Base-by-base conservation (phyloP, 495 filamentous ascomycete genomes). In the Talaromyces nanjingensis region DNA sequence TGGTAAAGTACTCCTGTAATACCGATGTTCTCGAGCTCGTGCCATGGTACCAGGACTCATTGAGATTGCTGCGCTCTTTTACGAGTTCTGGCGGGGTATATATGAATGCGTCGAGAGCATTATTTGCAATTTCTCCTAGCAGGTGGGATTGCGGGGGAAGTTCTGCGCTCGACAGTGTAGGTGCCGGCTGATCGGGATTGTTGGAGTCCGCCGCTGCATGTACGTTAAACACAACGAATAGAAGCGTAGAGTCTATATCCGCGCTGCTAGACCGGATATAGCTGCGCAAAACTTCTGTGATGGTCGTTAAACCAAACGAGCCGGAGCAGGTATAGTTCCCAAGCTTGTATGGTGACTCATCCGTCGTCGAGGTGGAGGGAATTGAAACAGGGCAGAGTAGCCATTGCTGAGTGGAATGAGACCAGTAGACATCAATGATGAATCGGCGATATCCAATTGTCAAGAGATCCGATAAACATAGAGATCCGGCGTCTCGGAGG, bases 371-470 rank as follows among this genome's bases (percentile, higher is more conserved):
- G 9, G 63, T 68, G n/a, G 65, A 54, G 34, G 78, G 71, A 55
- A 79, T 65, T 1, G 71, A 65, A 8, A 82, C 82, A 0, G 87
- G 87, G 66, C 87, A 89, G 31, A 89, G 80, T 25, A 74, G 82
- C 84, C 85, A 89, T 31, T 73, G 62, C 24, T 72, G 73, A 33
- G 77, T 73, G 29, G 69, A 73, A 18, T 74, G 62, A 61, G 87
- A 87, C 87, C 87, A 89, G 67, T 86, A 89, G 6, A 88, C 61
- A 68, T 89, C 87, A n/a, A 87, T 69, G 34, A 83, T 69, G 33
- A 88, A 80, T 59, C 83, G 77, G 33, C 79, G 76, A 64, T 83
- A 88, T n/a, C 83, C 85, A 8, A 79, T 72, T 1, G 82, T 78
- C 3, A 89, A 75, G 1, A 89, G 73, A 67, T 87, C 87, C 3